A percentile compares a stretch with the other conserved stretches of the same genome.
phyloP scores from a whole-genome alignment of 768 basidiomycete genomes.

The Ramaria rubella region DNA sequence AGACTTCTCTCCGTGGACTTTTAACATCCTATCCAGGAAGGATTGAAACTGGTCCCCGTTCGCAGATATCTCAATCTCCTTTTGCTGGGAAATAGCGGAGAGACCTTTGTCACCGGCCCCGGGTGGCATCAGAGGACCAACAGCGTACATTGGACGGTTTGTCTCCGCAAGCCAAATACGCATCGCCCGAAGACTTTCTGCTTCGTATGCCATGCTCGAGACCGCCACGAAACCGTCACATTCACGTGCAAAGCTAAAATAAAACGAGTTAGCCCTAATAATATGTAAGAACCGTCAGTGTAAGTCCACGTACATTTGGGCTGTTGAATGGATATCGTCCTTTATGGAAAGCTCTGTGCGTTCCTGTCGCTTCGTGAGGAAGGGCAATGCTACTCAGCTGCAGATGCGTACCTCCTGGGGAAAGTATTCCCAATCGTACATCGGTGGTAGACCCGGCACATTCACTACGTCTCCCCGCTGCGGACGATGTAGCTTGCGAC shows the following conservation, averaged over 20 bases:
- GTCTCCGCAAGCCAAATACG: not conserved
- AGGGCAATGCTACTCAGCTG: not conserved
- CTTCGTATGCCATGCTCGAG: not conserved
- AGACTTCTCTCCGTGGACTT: slow-evolving; percentile 15
- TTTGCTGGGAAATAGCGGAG: not conserved
- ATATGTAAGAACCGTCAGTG: not conserved
- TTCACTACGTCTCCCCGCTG: not conserved
- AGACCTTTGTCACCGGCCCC: not conserved
- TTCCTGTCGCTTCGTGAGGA: not conserved
- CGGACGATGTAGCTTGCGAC: not conserved
- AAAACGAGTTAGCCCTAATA: not conserved
- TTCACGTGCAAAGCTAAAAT: not conserved
- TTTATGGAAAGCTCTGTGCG: not conserved
- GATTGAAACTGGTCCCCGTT: slow-evolving; percentile 13
- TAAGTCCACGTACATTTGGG: not conserved
- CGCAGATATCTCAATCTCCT: slow-evolving; percentile 14
- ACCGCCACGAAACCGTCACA: not conserved
- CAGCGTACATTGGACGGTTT: not conserved
- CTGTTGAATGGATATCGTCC: not conserved
- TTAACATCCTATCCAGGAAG: slow-evolving; percentile 13
- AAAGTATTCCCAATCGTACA: slow-evolving; percentile 9
- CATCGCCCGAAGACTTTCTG: not conserved
- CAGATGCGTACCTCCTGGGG: slow-evolving; percentile 1
- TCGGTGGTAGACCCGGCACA: slow-evolving; percentile 8
- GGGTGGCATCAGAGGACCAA: not conserved